Evolutionary conservation across 2,329 filamentous ascomycete species (phyloP).

Genomic region (Ustulina deusta): DNA sequence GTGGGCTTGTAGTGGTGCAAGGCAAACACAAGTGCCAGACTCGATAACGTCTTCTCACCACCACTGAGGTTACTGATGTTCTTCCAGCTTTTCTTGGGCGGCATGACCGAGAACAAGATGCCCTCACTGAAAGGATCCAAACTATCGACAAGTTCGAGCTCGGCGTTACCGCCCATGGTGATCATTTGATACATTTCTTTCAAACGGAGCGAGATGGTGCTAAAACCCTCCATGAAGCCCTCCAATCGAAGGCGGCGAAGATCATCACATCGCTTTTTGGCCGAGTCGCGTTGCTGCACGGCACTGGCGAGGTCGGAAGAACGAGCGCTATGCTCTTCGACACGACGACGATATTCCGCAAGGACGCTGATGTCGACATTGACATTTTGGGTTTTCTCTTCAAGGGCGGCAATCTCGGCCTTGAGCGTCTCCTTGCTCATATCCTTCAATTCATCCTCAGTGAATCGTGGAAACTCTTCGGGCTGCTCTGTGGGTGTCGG

Average conservation of each 20-base stretch:
- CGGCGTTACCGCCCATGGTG: slow-evolving; percentile 98
- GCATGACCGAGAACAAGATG: slow-evolving; percentile 98
- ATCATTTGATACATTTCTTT: slow-evolving; percentile 99
- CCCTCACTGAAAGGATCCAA: slow-evolving; percentile 97
- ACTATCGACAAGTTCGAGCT: slow-evolving; percentile 95
- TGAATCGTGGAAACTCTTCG: slow-evolving; percentile 81
- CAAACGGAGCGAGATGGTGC: slow-evolving; percentile 88
- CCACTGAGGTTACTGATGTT: slow-evolving; percentile 96
- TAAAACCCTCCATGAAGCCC: slow-evolving; percentile 98
- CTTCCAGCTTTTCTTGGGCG: slow-evolving; percentile 99
- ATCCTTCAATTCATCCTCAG: slow-evolving; percentile 74
- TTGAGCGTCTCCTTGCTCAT: slow-evolving; percentile 73
- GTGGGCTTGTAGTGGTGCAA: slow-evolving; percentile 98
- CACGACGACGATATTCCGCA: slow-evolving; percentile 86
- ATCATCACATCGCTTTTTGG: slow-evolving; percentile 93
- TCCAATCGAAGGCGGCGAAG: slow-evolving; percentile 89
- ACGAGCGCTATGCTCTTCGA: slow-evolving; percentile 83
- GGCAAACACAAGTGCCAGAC: slow-evolving; percentile 95
- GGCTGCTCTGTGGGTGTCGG: slow-evolving; percentile 50
- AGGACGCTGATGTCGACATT: slow-evolving; percentile 91
- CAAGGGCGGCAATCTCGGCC: slow-evolving; percentile 70
- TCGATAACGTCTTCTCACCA: slow-evolving; percentile 96
- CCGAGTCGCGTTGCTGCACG: slow-evolving; percentile 81
- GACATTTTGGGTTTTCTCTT: slow-evolving; percentile 82
- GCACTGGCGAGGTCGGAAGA: slow-evolving; percentile 87